Percentiles rank a stretch among this genome's conserved stretches.
phyloP scores from a whole-genome alignment of 1,284 basidiomycete species.

The Violaceomyces palustris region DNA sequence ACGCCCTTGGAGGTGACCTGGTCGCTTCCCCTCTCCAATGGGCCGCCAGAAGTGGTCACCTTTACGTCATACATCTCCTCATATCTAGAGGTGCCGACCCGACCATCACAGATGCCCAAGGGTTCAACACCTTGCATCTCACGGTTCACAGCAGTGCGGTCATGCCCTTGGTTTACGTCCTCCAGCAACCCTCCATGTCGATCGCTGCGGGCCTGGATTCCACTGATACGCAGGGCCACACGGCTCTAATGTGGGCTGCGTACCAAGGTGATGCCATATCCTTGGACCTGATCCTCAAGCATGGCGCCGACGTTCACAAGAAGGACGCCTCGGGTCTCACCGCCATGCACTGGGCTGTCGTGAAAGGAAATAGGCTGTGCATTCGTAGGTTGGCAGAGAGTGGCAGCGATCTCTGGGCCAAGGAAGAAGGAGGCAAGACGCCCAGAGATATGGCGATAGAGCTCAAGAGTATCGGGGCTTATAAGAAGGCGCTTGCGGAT shows the following conservation, averaged over 20 bases:
- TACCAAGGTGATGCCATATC: conserved; percentile 97
- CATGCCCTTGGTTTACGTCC: conserved; percentile 86
- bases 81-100: conserved; percentile 86
- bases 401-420: conserved; percentile 74
- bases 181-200: conserved; percentile 65
- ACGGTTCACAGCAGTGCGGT: conserved; percentile 89
- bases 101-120: conserved; percentile 81
- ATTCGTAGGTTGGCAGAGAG: conserved; percentile 79
- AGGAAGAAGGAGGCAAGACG: conserved; percentile 79
- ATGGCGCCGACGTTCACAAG: conserved; percentile 73
- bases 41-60: conserved; percentile 90
- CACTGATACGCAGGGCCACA: conserved; percentile 81
- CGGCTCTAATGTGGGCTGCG: conserved; percentile 96
- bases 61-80: conserved; percentile 88
- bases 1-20: conserved; percentile 88
- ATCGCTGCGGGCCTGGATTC: conserved; percentile 25
- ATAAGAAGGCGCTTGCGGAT: conserved; percentile 79
- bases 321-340: conserved; percentile 78
- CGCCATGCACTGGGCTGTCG: conserved; percentile 97
- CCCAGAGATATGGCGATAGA: conserved; percentile 91
- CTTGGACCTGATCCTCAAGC: conserved; percentile 81
- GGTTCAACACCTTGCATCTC: conserved; percentile 92
- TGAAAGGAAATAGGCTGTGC: conserved; percentile 79
- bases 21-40: conserved; percentile 95
- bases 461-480: conserved; percentile 72